A percentile compares a stretch with the other conserved stretches of the same genome.
phyloP scores from a whole-genome alignment of 23 red algal genomes.

The Chondrus crispus region DNA sequence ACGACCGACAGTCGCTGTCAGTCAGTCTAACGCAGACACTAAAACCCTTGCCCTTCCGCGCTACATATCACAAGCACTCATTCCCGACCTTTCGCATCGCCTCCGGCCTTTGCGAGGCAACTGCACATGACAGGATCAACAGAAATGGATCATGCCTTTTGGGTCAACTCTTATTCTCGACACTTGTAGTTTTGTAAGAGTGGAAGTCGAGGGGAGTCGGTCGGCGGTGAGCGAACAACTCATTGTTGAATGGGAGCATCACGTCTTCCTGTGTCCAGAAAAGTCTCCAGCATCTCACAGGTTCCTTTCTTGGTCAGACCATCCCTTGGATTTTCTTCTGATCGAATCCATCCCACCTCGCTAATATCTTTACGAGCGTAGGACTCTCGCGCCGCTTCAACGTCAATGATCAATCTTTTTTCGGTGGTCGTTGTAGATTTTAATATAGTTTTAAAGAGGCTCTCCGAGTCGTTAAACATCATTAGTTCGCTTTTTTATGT shows the following conservation, averaged over 20 bases:
- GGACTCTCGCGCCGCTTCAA: neutral
- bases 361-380: neutral
- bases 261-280: neutral
- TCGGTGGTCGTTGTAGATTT: neutral
- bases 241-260: neutral
- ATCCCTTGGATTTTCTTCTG: neutral
- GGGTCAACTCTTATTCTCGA: too few species aligned
- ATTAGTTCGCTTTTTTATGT: neutral
- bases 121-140: too few species aligned
- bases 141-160: too few species aligned
- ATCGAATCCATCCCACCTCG: neutral
- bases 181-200: too few species aligned
- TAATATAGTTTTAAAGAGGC: neutral
- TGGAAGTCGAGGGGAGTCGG: too few species aligned
- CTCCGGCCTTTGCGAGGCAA: too few species aligned
- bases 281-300: neutral
- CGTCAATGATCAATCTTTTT: constrained; percentile 7
- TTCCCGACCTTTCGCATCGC: too few species aligned
- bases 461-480: neutral
- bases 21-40: too few species aligned
- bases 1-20: too few species aligned
- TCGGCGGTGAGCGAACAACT: neutral
- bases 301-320: neutral
- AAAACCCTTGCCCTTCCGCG: too few species aligned
- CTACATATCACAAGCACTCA: too few species aligned